Evolutionary conservation across 768 basidiomycete genomes (phyloP).

Genomic region (Tulasnella calospora): DNA sequence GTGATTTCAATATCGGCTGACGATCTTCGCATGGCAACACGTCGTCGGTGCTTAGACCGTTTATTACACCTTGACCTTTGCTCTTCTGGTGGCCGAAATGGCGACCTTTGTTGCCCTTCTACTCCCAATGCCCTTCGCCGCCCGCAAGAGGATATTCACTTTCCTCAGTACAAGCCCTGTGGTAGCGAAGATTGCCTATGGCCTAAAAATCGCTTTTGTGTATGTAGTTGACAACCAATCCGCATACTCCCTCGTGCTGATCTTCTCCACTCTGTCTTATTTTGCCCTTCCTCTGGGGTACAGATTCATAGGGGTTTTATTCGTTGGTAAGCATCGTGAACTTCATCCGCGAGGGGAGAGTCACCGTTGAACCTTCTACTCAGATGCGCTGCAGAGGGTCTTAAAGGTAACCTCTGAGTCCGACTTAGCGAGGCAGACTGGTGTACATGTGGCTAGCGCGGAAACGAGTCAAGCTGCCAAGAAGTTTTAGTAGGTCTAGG

Average conservation of each 20-base stretch:
- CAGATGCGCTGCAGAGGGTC: slow-evolving; percentile 90
- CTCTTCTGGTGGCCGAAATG: slow-evolving; percentile 47
- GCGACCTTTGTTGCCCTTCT: slow-evolving; percentile 79
- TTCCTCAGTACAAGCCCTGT: slow-evolving; percentile 45
- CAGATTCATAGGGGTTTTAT: slow-evolving; percentile 78
- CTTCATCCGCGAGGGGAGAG: not conserved
- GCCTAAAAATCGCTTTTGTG: slow-evolving; percentile 92
- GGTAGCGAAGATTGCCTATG: slow-evolving; percentile 82
- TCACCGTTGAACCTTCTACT: not conserved
- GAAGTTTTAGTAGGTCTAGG: slow-evolving; percentile 76
- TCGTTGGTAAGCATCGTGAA: slow-evolving; percentile 41
- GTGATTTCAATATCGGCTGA: not conserved
- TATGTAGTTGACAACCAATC: slow-evolving; percentile 36
- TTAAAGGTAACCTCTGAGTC: slow-evolving; percentile 71
- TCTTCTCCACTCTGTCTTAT: no score
- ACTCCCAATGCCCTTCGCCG: slow-evolving; percentile 70
- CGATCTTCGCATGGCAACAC: not conserved
- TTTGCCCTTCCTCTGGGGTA: not conserved
- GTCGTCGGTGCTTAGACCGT: not conserved
- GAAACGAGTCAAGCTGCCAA: slow-evolving; percentile 89
- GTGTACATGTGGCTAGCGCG: slow-evolving; percentile 62
- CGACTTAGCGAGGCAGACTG: slow-evolving; percentile 33
- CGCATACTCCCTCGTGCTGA: no score
- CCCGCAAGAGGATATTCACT: slow-evolving; percentile 42
- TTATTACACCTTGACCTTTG: slow-evolving; percentile 20